Evolutionary conservation across 768 basidiomycete genomes (phyloP), one percentile per base, ranked within the genome.

Genomic region (Tricholoma sp.): DNA sequence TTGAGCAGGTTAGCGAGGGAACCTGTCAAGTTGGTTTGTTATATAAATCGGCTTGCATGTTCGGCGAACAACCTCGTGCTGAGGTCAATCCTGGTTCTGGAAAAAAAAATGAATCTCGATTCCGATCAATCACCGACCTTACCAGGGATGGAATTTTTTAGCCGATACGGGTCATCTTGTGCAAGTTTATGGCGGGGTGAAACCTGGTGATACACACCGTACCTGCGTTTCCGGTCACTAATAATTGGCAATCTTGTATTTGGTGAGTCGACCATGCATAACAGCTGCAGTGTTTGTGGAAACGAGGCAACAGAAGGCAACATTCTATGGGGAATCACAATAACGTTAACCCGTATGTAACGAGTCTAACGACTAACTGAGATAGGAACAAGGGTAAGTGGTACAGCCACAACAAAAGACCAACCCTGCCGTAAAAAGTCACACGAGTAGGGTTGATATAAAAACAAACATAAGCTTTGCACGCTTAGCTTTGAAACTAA

Each of bases 11-110:
- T 24, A 24, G 28, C 6, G 44, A 28, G 11, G 24, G 10, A 33
- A 53, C 32, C 33, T 31, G 41, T 18, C 48, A 33, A 36, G 15
- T 51, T 28, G n/a, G n/a, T 57, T 37, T 11, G 33, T 44, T 51
- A 58, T 63, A 49, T 59, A 51, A 55, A 52, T 55, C 50, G 50
- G 6, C 47, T 13, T 39, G 37, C 37, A 24, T 7, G 20, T 24
- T 20, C 12, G 12, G 36, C 11, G 9, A 13, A 20, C 12, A 17
- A 47, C 42, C 44, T 47, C 44, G 44, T 47, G 44, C 17, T 41
- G 39, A 41, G 39, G 3, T 41, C 41, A 20, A 6, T 18, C n/a
- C 6, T 17, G 41, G 41, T 42, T 24, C 24, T 24, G 4, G n/a
- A 18, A 18, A 18, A 37, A 37, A 37, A 15, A 15, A 18, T 18